A percentile compares a stretch with the other conserved stretches of the same genome.
Evolutionary conservation across 2,329 filamentous ascomycete genomes (phyloP).

Genomic region (Curvularia verruculosa): DNA sequence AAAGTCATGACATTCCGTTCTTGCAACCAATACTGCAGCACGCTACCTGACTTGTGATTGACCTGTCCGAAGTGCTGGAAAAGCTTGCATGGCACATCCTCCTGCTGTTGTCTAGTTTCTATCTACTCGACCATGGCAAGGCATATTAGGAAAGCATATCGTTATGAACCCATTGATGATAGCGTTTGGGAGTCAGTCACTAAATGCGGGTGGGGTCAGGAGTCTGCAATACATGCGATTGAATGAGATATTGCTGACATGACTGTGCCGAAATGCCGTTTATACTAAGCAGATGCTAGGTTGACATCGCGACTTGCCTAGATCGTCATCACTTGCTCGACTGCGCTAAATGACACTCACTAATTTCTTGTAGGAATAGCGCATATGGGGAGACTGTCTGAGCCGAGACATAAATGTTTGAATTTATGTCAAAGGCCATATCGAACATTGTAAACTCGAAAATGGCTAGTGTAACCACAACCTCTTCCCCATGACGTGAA

Average conservation of each 20-base stretch:
- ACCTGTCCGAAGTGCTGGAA: background rate
- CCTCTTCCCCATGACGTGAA: constrained; percentile 19
- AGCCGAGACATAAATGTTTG: background rate
- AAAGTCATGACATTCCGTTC: background rate
- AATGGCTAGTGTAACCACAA: constrained; percentile 9
- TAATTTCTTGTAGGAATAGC: background rate
- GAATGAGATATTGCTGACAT: background rate
- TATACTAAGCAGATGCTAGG: background rate
- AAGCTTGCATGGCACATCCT: background rate
- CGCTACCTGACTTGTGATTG: background rate
- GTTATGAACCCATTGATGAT: background rate
- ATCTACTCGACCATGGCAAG: too few relatives aligned
- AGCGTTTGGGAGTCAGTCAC: constrained; percentile 18
- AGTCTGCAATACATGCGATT: background rate
- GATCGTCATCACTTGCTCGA: background rate
- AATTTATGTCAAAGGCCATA: constrained; percentile 6
- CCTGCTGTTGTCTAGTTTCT: background rate
- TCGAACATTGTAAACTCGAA: constrained; percentile 12
- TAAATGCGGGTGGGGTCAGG: background rate
- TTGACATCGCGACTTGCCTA: background rate
- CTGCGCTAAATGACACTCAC: background rate
- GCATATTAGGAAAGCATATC: background rate
- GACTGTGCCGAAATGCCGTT: too few relatives aligned
- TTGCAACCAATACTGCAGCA: background rate
- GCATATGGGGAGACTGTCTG: background rate